phyloP scores from a whole-genome alignment of 768 basidiomycete genomes.

The Trametes gibbosa region DNA sequence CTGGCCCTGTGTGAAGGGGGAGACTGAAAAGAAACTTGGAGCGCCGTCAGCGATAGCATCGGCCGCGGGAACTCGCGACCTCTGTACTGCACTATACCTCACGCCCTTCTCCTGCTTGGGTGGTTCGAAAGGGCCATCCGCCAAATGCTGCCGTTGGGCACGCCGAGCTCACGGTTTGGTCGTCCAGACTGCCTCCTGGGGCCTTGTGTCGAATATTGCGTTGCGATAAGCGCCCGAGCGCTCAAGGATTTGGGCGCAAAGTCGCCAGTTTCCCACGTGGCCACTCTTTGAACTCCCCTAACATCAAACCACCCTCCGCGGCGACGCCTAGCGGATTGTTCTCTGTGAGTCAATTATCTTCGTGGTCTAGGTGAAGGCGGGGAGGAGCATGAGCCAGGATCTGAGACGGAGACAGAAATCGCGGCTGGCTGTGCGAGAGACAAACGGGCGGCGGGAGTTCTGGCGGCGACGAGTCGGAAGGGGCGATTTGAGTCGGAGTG shows the following conservation, averaged over 20 bases:
- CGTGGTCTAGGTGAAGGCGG: not conserved
- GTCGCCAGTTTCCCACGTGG: slow-evolving; percentile 16
- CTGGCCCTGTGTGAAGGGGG: not conserved
- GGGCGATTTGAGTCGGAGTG: slow-evolving; percentile 33
- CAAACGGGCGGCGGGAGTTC: slow-evolving; percentile 22
- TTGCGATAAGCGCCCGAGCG: slow-evolving; percentile 15
- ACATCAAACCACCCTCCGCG: slow-evolving; percentile 15
- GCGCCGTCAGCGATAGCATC: not conserved
- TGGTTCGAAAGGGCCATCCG: not conserved
- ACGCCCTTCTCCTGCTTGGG: not conserved
- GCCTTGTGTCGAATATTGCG: not conserved
- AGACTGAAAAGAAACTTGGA: not conserved
- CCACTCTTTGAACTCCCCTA: slow-evolving; percentile 19
- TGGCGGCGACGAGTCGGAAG: slow-evolving; percentile 33
- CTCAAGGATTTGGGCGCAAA: slow-evolving; percentile 1
- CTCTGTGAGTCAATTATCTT: not conserved
- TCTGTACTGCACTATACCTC: slow-evolving; percentile 2
- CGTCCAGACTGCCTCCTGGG: not conserved
- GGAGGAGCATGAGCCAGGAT: not conserved
- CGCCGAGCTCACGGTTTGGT: not conserved
- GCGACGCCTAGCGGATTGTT: not conserved
- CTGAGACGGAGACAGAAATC: slow-evolving; percentile 6
- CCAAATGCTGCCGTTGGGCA: not conserved
- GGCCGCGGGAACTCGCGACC: not conserved
- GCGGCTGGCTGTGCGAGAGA: slow-evolving; percentile 5